These are phyloP conservation scores for Phlebiopsis gigantea DNA, from an alignment of 768 basidiomycete genomes.

Conservation along the genomic window DNA sequence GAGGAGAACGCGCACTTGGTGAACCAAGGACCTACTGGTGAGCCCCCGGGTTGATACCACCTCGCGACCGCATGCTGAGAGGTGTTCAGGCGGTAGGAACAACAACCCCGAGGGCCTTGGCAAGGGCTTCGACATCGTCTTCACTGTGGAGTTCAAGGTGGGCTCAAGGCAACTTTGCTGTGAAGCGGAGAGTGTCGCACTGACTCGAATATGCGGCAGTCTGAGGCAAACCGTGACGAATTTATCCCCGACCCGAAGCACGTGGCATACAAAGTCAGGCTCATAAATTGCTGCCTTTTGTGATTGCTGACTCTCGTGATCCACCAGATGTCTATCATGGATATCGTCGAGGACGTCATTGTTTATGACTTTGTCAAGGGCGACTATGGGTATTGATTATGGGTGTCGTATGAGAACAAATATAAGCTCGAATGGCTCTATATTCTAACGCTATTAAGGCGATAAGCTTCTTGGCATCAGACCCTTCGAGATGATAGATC, in stretches of 20 bases:
- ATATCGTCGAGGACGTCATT: slow-evolving; percentile 9
- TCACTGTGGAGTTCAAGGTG: slow-evolving; percentile 12
- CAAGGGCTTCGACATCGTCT: slow-evolving; percentile 12
- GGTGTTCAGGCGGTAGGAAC: slow-evolving; percentile 2
- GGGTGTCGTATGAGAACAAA: too few relatives aligned
- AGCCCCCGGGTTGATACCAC: neutral
- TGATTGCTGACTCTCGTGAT: neutral
- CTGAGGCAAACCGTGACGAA: slow-evolving; percentile 4
- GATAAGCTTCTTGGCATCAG: too few relatives aligned
- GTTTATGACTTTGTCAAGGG: slow-evolving; percentile 10
- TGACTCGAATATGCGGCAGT: neutral
- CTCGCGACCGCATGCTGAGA: neutral
- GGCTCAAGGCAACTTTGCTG: neutral
- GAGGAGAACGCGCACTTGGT: slow-evolving; percentile 10
- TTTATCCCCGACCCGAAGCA: slow-evolving; percentile 9
- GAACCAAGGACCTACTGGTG: slow-evolving; percentile 5
- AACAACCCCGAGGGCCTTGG: slow-evolving; percentile 12
- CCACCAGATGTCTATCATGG: slow-evolving; percentile 7
- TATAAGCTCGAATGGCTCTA: too few relatives aligned
- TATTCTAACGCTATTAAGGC: too few relatives aligned
- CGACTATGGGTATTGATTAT: slow-evolving; percentile 5
- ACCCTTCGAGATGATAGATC: too few relatives aligned
- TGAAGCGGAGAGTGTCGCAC: too few relatives aligned
- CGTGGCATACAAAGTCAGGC: slow-evolving; percentile 9
- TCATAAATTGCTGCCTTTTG: neutral